These are phyloP conservation scores for Xylaria castorea DNA, from an alignment of 495 filamentous ascomycete species.

Conservation along the genomic window DNA sequence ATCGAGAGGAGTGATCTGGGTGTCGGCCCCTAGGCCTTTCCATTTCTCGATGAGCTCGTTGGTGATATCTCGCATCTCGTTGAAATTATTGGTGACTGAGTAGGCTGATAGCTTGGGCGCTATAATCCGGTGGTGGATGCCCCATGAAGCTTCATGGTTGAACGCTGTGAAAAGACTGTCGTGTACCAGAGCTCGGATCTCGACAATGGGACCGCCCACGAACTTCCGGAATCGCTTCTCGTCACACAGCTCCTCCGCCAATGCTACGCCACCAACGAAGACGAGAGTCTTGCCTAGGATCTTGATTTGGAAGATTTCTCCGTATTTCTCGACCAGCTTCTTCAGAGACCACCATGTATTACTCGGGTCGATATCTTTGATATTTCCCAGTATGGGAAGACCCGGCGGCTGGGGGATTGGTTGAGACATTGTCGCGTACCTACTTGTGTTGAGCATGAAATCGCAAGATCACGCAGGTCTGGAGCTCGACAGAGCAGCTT, in stretches of 20 bases:
- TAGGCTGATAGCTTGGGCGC: constrained; percentile 70
- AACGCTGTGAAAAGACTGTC: constrained; percentile 76
- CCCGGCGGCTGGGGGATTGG: constrained; percentile 71
- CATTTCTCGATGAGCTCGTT: constrained; percentile 73
- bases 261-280: constrained; percentile 58
- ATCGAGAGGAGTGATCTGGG: constrained; percentile 61
- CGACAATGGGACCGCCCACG: constrained; percentile 58
- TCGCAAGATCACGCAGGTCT: background rate
- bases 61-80: constrained; percentile 70
- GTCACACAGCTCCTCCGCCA: constrained; percentile 72
- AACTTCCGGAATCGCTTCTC: constrained; percentile 71
- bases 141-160: constrained; percentile 69
- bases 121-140: constrained; percentile 72
- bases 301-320: constrained; percentile 75
- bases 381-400: constrained; percentile 71
- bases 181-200: constrained; percentile 65
- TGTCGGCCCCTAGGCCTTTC: constrained; percentile 60
- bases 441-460: background rate
- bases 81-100: constrained; percentile 65
- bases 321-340: constrained; percentile 69
- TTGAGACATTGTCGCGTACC: constrained; percentile 41
- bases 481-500: background rate
- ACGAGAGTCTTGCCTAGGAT: constrained; percentile 50
- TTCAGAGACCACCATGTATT: constrained; percentile 69
- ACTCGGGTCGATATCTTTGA: constrained; percentile 65